These are phyloP conservation scores for Sugiyamaella smithiae DNA, from an alignment of 805 yeast species.

Conservation along the genomic window DNA sequence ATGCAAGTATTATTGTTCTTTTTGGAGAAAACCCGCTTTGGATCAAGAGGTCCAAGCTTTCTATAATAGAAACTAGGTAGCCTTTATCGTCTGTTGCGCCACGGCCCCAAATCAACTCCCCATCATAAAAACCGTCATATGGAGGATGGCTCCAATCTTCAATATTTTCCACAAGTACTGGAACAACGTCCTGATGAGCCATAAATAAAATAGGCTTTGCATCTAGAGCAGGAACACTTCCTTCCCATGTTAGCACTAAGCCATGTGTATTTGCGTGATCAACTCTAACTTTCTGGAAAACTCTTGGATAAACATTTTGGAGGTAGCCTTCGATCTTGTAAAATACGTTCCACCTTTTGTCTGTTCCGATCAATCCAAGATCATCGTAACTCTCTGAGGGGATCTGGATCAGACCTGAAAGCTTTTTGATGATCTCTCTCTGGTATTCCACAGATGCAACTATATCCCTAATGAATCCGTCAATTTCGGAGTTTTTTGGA, in stretches of 20 bases:
- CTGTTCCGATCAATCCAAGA: neutral
- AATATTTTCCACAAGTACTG: slow-evolving; percentile 52
- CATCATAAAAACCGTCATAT: slow-evolving; percentile 57
- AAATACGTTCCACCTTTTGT: neutral
- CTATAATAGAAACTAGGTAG: slow-evolving; percentile 57
- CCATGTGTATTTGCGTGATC: slow-evolving; percentile 38
- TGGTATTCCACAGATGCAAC: neutral
- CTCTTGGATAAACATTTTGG: slow-evolving; percentile 15
- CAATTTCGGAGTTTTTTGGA: neutral
- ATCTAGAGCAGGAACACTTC: slow-evolving; percentile 12
- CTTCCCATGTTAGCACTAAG: slow-evolving; percentile 20
- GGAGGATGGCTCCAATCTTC: slow-evolving; percentile 60
- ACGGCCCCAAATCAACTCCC: slow-evolving; percentile 59
- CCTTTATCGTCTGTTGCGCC: slow-evolving; percentile 71
- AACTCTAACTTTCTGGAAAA: slow-evolving; percentile 45
- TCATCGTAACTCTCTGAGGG: neutral
- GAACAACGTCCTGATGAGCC: slow-evolving; percentile 72
- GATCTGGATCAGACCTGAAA: neutral
- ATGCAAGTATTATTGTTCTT: slow-evolving; percentile 57
- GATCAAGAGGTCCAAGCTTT: slow-evolving; percentile 56
- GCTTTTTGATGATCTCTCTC: neutral
- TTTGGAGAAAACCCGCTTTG: slow-evolving; percentile 49
- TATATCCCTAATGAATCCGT: neutral
- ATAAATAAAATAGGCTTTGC: slow-evolving; percentile 59
- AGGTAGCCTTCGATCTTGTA: neutral